A percentile compares a stretch with the other conserved stretches of the same genome.
These are phyloP conservation scores for Calycina herbarum DNA, from an alignment of 2,329 filamentous ascomycete genomes.

Conservation along the genomic window DNA sequence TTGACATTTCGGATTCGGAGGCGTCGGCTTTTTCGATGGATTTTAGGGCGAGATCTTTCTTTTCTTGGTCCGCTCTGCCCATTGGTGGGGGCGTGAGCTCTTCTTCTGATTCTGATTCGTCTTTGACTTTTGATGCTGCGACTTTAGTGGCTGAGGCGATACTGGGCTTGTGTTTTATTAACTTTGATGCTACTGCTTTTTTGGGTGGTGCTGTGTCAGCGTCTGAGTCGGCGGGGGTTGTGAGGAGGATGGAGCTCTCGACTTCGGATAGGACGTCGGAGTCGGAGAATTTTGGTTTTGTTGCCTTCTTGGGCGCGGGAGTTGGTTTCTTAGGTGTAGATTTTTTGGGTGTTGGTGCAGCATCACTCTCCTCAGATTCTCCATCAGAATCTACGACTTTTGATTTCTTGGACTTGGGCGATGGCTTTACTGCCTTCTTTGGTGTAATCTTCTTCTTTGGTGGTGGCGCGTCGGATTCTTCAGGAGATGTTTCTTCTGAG, in stretches of 20 bases:
- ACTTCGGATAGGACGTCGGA: neutral
- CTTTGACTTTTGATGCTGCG: neutral
- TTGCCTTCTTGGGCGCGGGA: neutral
- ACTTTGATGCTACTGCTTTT: slow-evolving; percentile 15
- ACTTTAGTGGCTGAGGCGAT: neutral
- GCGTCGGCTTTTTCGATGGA: slow-evolving; percentile 39
- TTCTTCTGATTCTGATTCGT: neutral
- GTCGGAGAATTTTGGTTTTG: slow-evolving; percentile 6
- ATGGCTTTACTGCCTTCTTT: slow-evolving; percentile 17
- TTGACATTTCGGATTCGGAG: slow-evolving; percentile 64
- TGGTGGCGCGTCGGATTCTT: slow-evolving; percentile 11
- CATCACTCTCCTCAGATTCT: slow-evolving; percentile 6
- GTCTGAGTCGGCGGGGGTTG: neutral
- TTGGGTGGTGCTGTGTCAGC: slow-evolving; percentile 14
- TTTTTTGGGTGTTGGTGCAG: slow-evolving; percentile 13
- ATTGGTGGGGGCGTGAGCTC: slow-evolving; percentile 7
- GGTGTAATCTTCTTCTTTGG: slow-evolving; percentile 4
- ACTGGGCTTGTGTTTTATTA: neutral
- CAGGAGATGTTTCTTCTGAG: slow-evolving; percentile 4
- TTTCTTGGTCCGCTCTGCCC: slow-evolving; percentile 3
- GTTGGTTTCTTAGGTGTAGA: slow-evolving; percentile 5
- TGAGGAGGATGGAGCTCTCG: neutral
- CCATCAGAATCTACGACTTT: slow-evolving; percentile 4
- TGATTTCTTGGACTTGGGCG: slow-evolving; percentile 5
- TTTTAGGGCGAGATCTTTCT: slow-evolving; percentile 16